A percentile compares a stretch with the other conserved stretches of the same genome.
Conservation (phyloP, 306 rosid genomes). For the Oemleria cerasiformis region DNA sequence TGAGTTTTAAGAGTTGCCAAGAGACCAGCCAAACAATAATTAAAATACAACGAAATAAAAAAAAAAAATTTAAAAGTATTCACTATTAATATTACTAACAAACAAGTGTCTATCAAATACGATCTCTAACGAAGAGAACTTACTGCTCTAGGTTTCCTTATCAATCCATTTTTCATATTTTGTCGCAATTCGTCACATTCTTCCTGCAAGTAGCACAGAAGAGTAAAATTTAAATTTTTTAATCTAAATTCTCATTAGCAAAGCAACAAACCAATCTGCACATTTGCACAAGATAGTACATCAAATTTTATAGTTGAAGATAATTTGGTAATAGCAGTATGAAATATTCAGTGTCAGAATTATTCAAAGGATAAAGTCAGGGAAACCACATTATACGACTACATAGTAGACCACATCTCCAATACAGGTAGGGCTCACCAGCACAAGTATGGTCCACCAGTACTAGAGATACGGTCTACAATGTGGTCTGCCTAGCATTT, state of each 20-base stretch:
- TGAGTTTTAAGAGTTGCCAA: not conserved
- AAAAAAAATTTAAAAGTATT: not conserved
- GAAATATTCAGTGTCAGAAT: too few species aligned
- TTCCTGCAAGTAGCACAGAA: constrained; percentile 43
- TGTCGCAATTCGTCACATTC: constrained; percentile 62
- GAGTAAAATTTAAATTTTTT: not conserved
- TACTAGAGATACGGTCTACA: too few species aligned
- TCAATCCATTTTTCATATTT: constrained; percentile 38
- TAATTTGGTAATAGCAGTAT: too few species aligned
- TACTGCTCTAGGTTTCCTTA: constrained; percentile 54
- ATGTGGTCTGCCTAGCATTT: too few species aligned
- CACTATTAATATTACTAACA: not conserved
- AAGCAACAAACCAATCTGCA: not conserved
- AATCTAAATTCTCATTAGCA: constrained; percentile 1
- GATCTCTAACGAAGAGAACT: constrained; percentile 29
- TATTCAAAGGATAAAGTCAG: too few species aligned
- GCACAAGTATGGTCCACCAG: too few species aligned
- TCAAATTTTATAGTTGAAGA: not conserved
- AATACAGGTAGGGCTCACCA: too few species aligned
- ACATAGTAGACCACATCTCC: too few species aligned
- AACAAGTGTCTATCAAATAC: not conserved
- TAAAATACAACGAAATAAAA: not conserved
- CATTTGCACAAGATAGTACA: not conserved
- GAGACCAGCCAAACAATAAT: not conserved
- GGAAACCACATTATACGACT: too few species aligned